Base-by-base conservation (phyloP, 805 yeast species). In the Hanseniaspora occidentalis region DNA sequence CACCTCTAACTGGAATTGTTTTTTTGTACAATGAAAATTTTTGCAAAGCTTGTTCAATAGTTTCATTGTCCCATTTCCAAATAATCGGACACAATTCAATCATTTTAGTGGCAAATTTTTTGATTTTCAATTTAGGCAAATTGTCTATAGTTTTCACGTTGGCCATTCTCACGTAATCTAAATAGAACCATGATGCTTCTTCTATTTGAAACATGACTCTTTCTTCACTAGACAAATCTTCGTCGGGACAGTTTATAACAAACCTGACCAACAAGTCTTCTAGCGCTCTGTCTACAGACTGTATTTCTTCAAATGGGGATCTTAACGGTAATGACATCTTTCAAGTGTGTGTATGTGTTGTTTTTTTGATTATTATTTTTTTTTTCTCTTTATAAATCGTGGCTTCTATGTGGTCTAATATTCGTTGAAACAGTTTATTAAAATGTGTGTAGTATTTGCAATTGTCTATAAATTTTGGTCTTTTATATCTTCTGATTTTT, bases 181-280 rank as follows among this genome's bases (percentile, higher is more conserved):
- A 72, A 60, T 88, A 92, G 56, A 83, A 92, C 98, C 98, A 92
- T 50, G 86, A 96, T 2, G 98, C 98, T 60, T 92, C 97, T 65
- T 92, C 99, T 33, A 92, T 79, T 57, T 88, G 95, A 64, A 92
- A 92, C 53, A 86, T 74, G 20, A 88, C 81, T 54, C 98, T 70
- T 55, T 75, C 61, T 9, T 55, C 57, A 35, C 58, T 53, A 1
- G 92, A 75, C 39, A 89, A 64, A 58, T 92, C 98, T 53, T 89
- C 96, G 4, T 76, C 74, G 8, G 98, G 97, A 39, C 88, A 83
- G 65, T 92, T 92, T 43, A 88, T 73, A 37, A 94, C 78, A 54
- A 92, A 92, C 46, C 98, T 68, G 38, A 84, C 97, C 14, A 85
- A 68, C 26, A 92, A 66, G 56, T 92, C 98, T 56, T 84, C 95